Conservation (phyloP, 768 basidiomycete genomes). For the Collybiopsis luxurians region DNA sequence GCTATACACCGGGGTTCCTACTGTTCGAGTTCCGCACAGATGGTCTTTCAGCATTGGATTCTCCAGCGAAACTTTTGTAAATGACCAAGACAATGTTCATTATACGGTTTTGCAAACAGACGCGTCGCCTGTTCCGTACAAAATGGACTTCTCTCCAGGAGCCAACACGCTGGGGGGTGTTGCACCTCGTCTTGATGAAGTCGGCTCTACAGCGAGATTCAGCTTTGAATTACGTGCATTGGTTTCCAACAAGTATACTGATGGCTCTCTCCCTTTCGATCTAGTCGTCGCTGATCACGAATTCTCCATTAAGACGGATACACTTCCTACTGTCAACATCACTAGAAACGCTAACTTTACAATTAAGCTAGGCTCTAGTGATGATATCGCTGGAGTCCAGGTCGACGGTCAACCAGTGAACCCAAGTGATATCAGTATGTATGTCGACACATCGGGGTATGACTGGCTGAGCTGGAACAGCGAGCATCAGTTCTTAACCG, state of each 20-base stretch:
- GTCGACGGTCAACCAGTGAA: constrained; percentile 62
- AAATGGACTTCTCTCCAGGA: constrained; percentile 68
- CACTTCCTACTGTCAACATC: constrained; percentile 68
- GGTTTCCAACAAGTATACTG: constrained; percentile 71
- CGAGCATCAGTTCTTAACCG: constrained; percentile 55
- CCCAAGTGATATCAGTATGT: constrained; percentile 55
- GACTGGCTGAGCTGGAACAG: constrained; percentile 64
- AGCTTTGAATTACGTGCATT: constrained; percentile 64
- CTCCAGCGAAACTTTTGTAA: constrained; percentile 56
- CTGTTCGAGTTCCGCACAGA: constrained; percentile 68
- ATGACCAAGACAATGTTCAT: constrained; percentile 41
- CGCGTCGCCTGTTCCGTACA: constrained; percentile 69
- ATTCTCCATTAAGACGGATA: constrained; percentile 42
- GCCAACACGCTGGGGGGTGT: constrained; percentile 78
- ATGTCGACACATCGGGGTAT: constrained; percentile 58
- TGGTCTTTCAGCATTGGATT: constrained; percentile 95
- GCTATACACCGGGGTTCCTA: constrained; percentile 45
- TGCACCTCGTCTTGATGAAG: constrained; percentile 47
- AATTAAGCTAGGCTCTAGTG: constrained; percentile 47
- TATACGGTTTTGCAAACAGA: constrained; percentile 66
- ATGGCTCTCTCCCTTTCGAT: constrained; percentile 56
- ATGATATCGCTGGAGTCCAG: constrained; percentile 61
- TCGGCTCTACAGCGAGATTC: constrained; percentile 39
- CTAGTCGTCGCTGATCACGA: constrained; percentile 70
- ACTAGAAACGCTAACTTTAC: constrained; percentile 56